Percentiles rank a stretch among this genome's conserved stretches.
phyloP scores from a whole-genome alignment of 768 basidiomycete genomes.

The Glaciozyma martinii region DNA sequence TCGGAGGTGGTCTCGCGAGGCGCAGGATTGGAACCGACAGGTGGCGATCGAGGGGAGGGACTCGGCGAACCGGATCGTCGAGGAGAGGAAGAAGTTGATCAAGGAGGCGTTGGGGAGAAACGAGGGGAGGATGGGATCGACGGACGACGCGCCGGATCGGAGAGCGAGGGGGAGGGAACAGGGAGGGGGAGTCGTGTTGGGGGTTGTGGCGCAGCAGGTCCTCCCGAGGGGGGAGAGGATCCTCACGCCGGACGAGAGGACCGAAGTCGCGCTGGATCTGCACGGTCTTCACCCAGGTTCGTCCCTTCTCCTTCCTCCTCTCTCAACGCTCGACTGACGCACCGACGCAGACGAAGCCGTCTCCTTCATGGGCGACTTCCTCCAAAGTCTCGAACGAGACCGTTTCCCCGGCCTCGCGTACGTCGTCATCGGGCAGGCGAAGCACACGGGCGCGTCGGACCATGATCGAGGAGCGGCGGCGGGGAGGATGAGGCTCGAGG shows the following conservation, averaged over 20 bases:
- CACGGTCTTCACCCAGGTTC: constrained; percentile 68
- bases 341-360: constrained; percentile 60
- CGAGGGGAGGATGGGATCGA: constrained; percentile 52
- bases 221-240: constrained; percentile 45
- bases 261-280: constrained; percentile 62
- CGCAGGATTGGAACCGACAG: constrained; percentile 82
- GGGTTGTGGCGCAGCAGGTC: constrained; percentile 53
- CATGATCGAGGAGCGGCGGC: constrained; percentile 39
- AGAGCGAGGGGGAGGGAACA: constrained; percentile 60
- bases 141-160: constrained; percentile 72
- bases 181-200: constrained; percentile 77
- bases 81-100: constrained; percentile 65
- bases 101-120: constrained; percentile 66
- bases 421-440: constrained; percentile 87
- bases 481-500: constrained; percentile 24
- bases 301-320: constrained; percentile 34
- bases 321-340: too few relatives aligned
- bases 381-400: constrained; percentile 58
- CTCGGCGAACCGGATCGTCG: constrained; percentile 74
- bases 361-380: constrained; percentile 43
- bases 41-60: constrained; percentile 78
- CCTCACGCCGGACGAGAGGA: constrained; percentile 73
- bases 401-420: constrained; percentile 81
- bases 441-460: constrained; percentile 89
- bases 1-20: constrained; percentile 86